Base-by-base conservation (phyloP, 176 grass and related monocot genomes). In the Rhynchospora tenuis region DNA sequence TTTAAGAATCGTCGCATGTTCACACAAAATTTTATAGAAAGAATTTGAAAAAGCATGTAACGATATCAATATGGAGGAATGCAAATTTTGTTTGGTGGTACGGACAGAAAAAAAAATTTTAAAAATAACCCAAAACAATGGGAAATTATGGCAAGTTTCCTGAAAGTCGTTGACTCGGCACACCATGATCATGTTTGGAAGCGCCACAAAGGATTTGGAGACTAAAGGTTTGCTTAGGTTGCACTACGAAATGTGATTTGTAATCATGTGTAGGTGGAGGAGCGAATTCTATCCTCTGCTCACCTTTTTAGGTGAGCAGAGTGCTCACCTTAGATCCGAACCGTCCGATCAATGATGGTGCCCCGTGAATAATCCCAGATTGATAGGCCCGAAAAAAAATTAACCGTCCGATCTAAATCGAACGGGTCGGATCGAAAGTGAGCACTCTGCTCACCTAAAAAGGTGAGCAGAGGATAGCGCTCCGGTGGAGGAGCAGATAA, bases 401-500 rank as follows among this genome's bases (percentile, higher is more conserved):
- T n/a, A n/a, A n/a, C n/a, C n/a, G n/a, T n/a, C n/a, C n/a, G n/a
- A n/a, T n/a, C n/a, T n/a, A n/a, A n/a, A n/a, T n/a, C n/a, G n/a
- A n/a, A n/a, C n/a, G n/a, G n/a, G n/a, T n/a, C n/a, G n/a, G n/a
- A n/a, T n/a, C n/a, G n/a, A n/a, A n/a, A n/a, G n/a, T n/a, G n/a
- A n/a, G n/a, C n/a, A n/a, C n/a, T n/a, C n/a, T n/a, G n/a, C n/a
- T n/a, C n/a, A n/a, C n/a, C n/a, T n/a, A n/a, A n/a, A n/a, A n/a
- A n/a, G n/a, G n/a, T n/a, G n/a, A n/a, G n/a, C n/a, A n/a, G n/a
- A n/a, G n/a, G n/a, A n/a, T n/a, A n/a, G n/a, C n/a, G n/a, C n/a
- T n/a, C n/a, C n/a, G 72, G 72, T 54, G 51, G 72, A 75, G 72
- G 47, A 75, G 72, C 47, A 54, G 72, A 75, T 75, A 52, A 27